Conservation (phyloP, 2,329 filamentous ascomycete species). For the Ophiocordyceps camponoti-rufipedis region DNA sequence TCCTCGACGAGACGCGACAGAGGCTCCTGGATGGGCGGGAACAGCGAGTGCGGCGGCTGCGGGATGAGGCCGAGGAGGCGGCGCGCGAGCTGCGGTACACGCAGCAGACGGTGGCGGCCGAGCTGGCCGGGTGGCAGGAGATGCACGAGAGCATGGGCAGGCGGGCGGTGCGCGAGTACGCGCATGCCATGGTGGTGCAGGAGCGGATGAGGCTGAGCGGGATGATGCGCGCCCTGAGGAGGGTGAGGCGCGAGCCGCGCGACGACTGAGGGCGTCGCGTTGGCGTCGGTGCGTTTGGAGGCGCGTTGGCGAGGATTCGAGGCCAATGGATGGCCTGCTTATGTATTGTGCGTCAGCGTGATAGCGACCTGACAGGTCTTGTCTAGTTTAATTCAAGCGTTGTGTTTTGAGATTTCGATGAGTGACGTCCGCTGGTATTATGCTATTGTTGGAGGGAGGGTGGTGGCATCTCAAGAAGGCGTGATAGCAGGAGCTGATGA, state of each 20-base stretch:
- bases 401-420: too few species aligned
- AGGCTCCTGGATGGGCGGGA: slow-evolving; percentile 71
- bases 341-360: not conserved
- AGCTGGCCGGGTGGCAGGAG: slow-evolving; percentile 88
- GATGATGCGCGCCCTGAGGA: slow-evolving; percentile 62
- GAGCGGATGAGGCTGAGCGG: slow-evolving; percentile 67
- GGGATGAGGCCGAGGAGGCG: slow-evolving; percentile 54
- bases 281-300: not conserved
- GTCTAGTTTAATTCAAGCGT: too few species aligned
- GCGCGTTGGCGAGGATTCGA: not conserved
- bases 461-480: too few species aligned
- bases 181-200: slow-evolving; percentile 56
- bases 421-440: too few species aligned
- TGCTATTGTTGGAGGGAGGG: too few species aligned
- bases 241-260: slow-evolving; percentile 21
- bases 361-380: too few species aligned
- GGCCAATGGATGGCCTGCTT: not conserved
- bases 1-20: slow-evolving; percentile 77
- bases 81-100: slow-evolving; percentile 75
- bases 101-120: slow-evolving; percentile 79
- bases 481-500: too few species aligned
- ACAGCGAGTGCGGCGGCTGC: slow-evolving; percentile 54
- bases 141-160: slow-evolving; percentile 63
- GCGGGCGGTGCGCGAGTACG: slow-evolving; percentile 58
- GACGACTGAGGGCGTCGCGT: not conserved